A percentile compares a stretch with the other conserved stretches of the same genome.
Conservation (phyloP, 1,284 basidiomycete genomes). For the Puccinia polysora region DNA sequence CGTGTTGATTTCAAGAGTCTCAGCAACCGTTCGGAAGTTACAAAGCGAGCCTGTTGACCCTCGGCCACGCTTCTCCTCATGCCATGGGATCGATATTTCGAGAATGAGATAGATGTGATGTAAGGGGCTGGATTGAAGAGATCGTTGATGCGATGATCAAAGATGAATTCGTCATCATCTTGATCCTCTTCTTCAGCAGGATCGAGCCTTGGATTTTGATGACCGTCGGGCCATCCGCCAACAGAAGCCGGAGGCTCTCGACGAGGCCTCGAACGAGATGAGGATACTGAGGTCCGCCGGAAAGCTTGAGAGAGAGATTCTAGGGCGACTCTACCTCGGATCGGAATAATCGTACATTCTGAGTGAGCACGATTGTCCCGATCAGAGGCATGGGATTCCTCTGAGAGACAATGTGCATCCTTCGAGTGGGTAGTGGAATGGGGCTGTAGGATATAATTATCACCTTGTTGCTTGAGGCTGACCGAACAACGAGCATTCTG, state of each 20-base stretch:
- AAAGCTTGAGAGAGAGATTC: conserved; percentile 35
- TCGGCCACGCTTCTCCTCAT: conserved; percentile 35
- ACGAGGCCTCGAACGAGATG: too few relatives aligned
- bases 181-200: conserved; percentile 11
- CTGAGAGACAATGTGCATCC: neutral
- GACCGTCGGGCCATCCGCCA: neutral
- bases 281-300: conserved; percentile 14
- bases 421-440: neutral
- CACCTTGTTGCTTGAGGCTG: conserved; percentile 30
- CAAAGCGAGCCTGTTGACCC: conserved; percentile 17
- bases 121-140: conserved; percentile 31
- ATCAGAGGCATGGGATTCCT: neutral
- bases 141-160: conserved; percentile 30
- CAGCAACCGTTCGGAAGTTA: conserved; percentile 16
- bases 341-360: conserved; percentile 26
- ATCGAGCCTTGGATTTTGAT: conserved; percentile 1
- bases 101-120: conserved; percentile 33
- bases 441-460: conserved; percentile 20
- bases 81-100: conserved; percentile 32
- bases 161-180: conserved; percentile 34
- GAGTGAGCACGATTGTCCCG: neutral
- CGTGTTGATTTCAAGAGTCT: conserved; percentile 27
- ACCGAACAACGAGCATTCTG: conserved; percentile 17
- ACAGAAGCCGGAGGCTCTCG: neutral
- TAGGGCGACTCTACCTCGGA: conserved; percentile 7